Conservation (phyloP, 139 green algal genomes). For the Coelastrella sp. region DNA sequence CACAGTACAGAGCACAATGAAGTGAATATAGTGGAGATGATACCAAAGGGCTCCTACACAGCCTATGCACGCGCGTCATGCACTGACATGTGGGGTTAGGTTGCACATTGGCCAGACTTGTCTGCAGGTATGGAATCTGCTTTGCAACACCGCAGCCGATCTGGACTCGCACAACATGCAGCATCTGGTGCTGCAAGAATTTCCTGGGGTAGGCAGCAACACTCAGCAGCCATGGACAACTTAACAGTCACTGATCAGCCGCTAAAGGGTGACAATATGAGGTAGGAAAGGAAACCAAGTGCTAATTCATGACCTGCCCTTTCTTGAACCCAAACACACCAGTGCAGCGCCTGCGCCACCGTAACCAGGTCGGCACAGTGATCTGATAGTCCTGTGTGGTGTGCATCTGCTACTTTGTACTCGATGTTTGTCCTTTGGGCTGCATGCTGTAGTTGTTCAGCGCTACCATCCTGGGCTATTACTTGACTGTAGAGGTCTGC, state of each 20-base stretch:
- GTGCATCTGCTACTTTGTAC: slow-evolving; percentile 15
- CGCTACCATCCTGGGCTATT: slow-evolving; percentile 16
- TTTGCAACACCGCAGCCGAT: too few relatives aligned
- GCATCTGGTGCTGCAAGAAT: too few relatives aligned
- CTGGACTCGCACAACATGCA: too few relatives aligned
- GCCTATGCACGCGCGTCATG: not conserved
- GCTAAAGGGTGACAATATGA: too few relatives aligned
- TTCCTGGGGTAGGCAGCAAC: too few relatives aligned
- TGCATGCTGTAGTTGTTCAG: slow-evolving; percentile 25
- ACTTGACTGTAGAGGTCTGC: slow-evolving; percentile 1
- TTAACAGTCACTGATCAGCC: not conserved
- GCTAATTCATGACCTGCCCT: not conserved
- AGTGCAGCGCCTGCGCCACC: slow-evolving; percentile 33
- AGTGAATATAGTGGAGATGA: too few relatives aligned
- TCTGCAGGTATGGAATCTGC: too few relatives aligned
- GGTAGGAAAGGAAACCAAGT: not conserved
- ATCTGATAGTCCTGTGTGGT: slow-evolving; percentile 7
- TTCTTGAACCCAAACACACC: not conserved
- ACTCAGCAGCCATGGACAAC: not conserved
- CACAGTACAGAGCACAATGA: not conserved
- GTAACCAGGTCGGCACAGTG: slow-evolving; percentile 33
- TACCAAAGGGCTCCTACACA: too few relatives aligned
- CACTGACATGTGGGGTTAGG: not conserved
- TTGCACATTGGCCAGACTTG: too few relatives aligned
- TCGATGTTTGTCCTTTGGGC: not conserved